Base-by-base conservation (phyloP, 345 rosid species). In the Eucalyptus caleyi region DNA sequence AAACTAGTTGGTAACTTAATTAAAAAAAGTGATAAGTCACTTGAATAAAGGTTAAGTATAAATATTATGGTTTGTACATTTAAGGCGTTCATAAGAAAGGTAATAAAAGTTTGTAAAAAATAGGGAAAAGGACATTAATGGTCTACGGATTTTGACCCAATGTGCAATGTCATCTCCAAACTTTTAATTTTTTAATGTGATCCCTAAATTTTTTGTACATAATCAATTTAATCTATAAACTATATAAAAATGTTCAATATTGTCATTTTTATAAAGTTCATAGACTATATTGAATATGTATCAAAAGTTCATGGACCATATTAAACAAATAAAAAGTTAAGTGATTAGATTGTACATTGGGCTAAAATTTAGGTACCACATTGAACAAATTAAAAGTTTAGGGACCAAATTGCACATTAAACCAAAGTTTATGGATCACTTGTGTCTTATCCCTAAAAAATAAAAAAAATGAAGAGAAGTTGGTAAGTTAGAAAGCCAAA, bases 141-240 rank as follows among this genome's bases (percentile, higher is more conserved):
- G 30, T 56, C 9, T 1, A 24, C 3, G 2, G 2, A 4, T 24
- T 24, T 56, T 56, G 62, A 2, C 3, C 6, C 30, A 4, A 9
- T 56, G 62, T 56, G 13, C 2, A 10, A 56, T 56, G 6, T 24
- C 6, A 11, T 56, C 13, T 3, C 5, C 0, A 2, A 9, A 10
- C 2, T 56, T 56, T 56, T 56, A 56, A 56, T 56, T 56, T 56
- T 56, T 56, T 10, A 56, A 56, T 24, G 62, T 10, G 30, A 11
- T 9, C 13, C 6, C 12, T 56, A 24, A 56, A 0, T 23, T 24
- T 23, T 56, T 24, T 56, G 14, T 24, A 24, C 3, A 24, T 9
- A 26, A 23, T 56, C 30, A 56, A 56, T 56, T 24, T 56, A 24
- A 24, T 56, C 3, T 3, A 24, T 56, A 56, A 26, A 56, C 62